These are phyloP conservation scores for Podila verticillata DNA, from an alignment of 192 early-diverging fungal genomes.

Conservation along the genomic window DNA sequence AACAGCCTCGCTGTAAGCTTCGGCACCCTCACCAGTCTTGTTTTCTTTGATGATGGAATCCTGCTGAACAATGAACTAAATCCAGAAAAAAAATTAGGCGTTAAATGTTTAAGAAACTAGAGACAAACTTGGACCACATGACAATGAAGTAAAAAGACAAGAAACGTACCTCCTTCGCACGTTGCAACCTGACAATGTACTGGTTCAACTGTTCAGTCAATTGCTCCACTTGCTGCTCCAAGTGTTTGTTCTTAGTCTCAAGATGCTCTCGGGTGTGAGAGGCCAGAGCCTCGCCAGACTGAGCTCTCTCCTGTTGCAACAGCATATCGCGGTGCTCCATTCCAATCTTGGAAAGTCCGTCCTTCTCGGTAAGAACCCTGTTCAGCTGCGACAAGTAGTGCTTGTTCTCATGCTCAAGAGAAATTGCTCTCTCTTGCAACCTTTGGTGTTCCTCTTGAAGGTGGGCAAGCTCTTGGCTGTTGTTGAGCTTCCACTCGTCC, in stretches of 20 bases:
- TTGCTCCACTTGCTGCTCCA: constrained; percentile 49
- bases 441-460: constrained; percentile 54
- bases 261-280: constrained; percentile 42
- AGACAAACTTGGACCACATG: constrained; percentile 22
- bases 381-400: constrained; percentile 59
- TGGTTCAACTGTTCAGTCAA: constrained; percentile 29
- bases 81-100: neutral
- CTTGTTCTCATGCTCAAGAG: constrained; percentile 40
- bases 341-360: constrained; percentile 55
- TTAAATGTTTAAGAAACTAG: constrained; percentile 7
- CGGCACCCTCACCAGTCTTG: constrained; percentile 31
- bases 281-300: constrained; percentile 30
- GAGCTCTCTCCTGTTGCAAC: constrained; percentile 60
- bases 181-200: constrained; percentile 26
- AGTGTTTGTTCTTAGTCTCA: constrained; percentile 39
- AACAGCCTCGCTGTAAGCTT: constrained; percentile 64
- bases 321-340: constrained; percentile 65
- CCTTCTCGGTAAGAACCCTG: constrained; percentile 67
- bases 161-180: constrained; percentile 28
- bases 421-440: constrained; percentile 30
- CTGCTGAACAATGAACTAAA: constrained; percentile 58
- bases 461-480: constrained; percentile 17
- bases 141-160: neutral
- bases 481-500: constrained; percentile 33
- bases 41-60: constrained; percentile 51